Conservation (phyloP, 2,329 filamentous ascomycete species). For the Aureobasidium namibiae region DNA sequence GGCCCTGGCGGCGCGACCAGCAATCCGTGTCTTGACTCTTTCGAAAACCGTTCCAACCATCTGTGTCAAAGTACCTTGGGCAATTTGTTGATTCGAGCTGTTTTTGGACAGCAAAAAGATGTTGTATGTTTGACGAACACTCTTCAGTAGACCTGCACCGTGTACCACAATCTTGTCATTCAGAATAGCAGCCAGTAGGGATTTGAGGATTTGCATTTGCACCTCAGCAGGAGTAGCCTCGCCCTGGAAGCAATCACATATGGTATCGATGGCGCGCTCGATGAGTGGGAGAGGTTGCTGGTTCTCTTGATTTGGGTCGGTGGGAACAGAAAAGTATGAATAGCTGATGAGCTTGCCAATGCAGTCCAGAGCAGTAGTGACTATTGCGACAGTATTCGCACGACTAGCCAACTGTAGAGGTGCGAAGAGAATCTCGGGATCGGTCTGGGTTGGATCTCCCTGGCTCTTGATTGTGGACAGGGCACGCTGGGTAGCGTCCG, state of each 20-base stretch:
- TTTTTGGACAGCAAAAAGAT: constrained; percentile 94
- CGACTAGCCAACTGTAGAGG: constrained; percentile 86
- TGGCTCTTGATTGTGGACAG: constrained; percentile 74
- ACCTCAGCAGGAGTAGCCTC: constrained; percentile 88
- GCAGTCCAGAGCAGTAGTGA: constrained; percentile 87
- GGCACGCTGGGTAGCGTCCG: constrained; percentile 72
- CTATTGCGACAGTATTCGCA: constrained; percentile 73
- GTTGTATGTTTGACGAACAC: constrained; percentile 96
- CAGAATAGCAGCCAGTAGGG: constrained; percentile 83
- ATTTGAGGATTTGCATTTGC: constrained; percentile 97
- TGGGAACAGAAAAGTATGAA: constrained; percentile 83
- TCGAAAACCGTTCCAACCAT: constrained; percentile 99
- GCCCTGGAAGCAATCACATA: constrained; percentile 98
- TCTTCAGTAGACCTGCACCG: constrained; percentile 89
- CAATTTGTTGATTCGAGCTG: constrained; percentile 90
- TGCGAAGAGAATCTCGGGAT: constrained; percentile 85
- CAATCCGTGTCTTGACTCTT: constrained; percentile 75
- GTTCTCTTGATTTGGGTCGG: constrained; percentile 25
- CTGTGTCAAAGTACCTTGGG: constrained; percentile 91
- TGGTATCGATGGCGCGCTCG: constrained; percentile 95
- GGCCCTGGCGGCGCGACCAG: constrained; percentile 74
- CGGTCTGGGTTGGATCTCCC: constrained; percentile 69
- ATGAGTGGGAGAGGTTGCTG: constrained; percentile 61
- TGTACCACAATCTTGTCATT: constrained; percentile 99
- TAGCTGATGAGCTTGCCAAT: constrained; percentile 99